Base-by-base conservation (phyloP, 148 eudicot genomes). In the Amaranthus cruentus region DNA sequence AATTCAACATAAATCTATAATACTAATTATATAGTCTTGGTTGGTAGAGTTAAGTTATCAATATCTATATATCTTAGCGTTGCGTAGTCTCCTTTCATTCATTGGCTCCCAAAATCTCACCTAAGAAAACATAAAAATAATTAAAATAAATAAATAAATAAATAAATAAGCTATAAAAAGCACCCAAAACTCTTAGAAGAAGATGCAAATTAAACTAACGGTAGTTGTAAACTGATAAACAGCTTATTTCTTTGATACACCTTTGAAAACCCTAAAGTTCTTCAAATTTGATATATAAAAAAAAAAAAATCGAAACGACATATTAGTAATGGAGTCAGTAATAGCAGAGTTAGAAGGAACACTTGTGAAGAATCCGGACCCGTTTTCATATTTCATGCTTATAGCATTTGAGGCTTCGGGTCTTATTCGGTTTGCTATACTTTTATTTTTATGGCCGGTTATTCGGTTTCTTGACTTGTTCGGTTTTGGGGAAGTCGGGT, bases 161-260 rank as follows among this genome's bases (percentile, higher is more conserved):
- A 69, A 44, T 38, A 6, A 51, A 68, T 38, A 53, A 59, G 47
- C 59, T 79, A 75, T 75, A 76, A 66, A 75, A 79, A 66, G 79
- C 72, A 80, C 28, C 54, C 44, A 15, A 66, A 44, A 11, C 83
- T 61, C 73, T 69, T 66, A 61, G 2, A 46, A 7, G 13, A 65
- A 66, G 67, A 81, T 68, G 42, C 44, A 43, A 48, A 58, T 54
- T 28, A 46, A 46, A 0, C 64, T 46, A 44, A 14, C 44, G 73
- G 84, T 90, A 68, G 95, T 79, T 86, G 85, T 74, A 75, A 81
- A 81, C 85, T n/a, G 88, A 76, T 90, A 81, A 88, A 71, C 96
- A 62, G 78, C 90, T 71, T 73, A 42, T 13, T 71, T 70, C 64
- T 53, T 73, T 81, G 78, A 79, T 51, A 81, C 55, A 53, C 59